phyloP scores from a whole-genome alignment of 2,329 filamentous ascomycete species.

The Stenocarpella maydis region DNA sequence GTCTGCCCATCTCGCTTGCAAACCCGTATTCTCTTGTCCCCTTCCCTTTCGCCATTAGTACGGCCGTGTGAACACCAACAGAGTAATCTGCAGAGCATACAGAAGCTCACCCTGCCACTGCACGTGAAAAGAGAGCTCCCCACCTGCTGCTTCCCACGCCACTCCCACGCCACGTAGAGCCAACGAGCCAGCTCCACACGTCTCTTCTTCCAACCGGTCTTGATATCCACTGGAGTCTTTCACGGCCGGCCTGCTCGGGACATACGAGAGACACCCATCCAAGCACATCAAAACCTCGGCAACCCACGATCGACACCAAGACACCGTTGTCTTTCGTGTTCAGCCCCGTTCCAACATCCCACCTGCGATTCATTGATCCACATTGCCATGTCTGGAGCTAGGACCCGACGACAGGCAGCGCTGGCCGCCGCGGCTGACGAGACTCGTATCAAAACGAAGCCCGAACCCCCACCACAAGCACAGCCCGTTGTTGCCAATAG shows the following conservation, averaged over 20 bases:
- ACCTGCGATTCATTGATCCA: slow-evolving; percentile 25
- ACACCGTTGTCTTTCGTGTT: neutral
- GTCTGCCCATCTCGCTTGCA: slow-evolving; percentile 15
- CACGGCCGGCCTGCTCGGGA: slow-evolving; percentile 18
- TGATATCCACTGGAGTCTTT: slow-evolving; percentile 22
- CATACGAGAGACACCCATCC: neutral
- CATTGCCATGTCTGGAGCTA: slow-evolving; percentile 35
- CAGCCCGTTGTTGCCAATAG: slow-evolving; percentile 47
- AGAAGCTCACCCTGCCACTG: neutral
- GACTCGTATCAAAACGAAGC: slow-evolving; percentile 42
- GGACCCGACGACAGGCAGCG: slow-evolving; percentile 39
- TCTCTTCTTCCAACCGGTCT: neutral
- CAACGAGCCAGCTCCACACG: slow-evolving; percentile 14
- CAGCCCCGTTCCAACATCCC: neutral
- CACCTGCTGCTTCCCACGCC: slow-evolving; percentile 19
- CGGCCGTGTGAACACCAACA: neutral
- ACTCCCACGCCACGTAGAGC: slow-evolving; percentile 24
- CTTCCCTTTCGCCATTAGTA: neutral
- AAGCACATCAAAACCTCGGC: slow-evolving; percentile 3
- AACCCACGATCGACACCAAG: slow-evolving; percentile 10
- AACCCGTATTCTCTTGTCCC: neutral
- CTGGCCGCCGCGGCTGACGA: slow-evolving; percentile 37
- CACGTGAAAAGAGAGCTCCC: neutral
- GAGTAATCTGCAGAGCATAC: neutral
- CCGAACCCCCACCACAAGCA: slow-evolving; percentile 36